phyloP scores from a whole-genome alignment of 495 filamentous ascomycete species.

The Margaritispora aquatica region DNA sequence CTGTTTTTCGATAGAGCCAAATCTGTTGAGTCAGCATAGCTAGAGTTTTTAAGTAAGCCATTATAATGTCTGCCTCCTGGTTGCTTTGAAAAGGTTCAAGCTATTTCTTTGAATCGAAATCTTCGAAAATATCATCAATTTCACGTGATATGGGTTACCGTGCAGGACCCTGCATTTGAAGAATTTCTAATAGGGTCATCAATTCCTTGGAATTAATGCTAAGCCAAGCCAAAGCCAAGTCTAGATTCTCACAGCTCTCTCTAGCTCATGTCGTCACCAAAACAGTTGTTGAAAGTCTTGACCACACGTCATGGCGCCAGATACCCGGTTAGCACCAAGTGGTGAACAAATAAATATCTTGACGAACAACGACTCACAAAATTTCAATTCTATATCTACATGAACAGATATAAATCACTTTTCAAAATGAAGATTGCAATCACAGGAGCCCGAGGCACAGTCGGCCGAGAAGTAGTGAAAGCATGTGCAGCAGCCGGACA shows the following conservation, averaged over 20 bases:
- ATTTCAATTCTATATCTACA: no score
- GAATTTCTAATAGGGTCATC: not conserved
- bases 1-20: no score
- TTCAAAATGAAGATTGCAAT: not conserved
- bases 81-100: no score
- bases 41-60: no score
- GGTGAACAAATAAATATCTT: not conserved
- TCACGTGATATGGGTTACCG: not conserved
- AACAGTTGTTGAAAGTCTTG: not conserved
- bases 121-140: no score
- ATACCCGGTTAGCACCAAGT: no score
- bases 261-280: not conserved
- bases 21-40: no score
- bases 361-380: not conserved
- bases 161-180: not conserved
- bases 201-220: not conserved
- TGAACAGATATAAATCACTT: not conserved
- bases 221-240: no score
- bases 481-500: not conserved
- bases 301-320: not conserved
- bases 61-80: no score
- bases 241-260: not conserved
- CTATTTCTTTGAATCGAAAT: no score
- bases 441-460: not conserved
- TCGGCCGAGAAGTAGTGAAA: not conserved